Percentiles rank a stretch among this genome's conserved stretches.
Conservation (phyloP, 306 rosid species). For the Prunus dulcis region DNA sequence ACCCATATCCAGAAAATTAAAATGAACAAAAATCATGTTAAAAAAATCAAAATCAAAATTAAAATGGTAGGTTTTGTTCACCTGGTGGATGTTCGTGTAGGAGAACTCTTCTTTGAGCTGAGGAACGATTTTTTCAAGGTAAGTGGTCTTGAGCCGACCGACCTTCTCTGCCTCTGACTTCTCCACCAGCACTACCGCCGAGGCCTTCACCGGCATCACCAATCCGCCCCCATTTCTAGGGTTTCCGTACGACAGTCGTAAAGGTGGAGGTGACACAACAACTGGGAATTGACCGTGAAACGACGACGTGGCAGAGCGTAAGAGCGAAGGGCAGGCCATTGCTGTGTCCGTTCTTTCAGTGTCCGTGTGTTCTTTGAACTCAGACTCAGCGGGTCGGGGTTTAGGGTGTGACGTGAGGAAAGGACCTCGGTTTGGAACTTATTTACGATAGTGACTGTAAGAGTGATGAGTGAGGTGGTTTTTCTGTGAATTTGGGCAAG, state of each 20-base stretch:
- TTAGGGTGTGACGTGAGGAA: not conserved
- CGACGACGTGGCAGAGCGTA: slow-evolving; percentile 63
- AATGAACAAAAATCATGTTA: not conserved
- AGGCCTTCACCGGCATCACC: slow-evolving; percentile 55
- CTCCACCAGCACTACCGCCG: slow-evolving; percentile 66
- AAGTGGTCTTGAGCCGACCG: slow-evolving; percentile 58
- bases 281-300: slow-evolving; percentile 55
- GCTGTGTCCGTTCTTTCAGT: slow-evolving; percentile 13
- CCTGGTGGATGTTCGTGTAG: slow-evolving; percentile 69
- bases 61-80: slow-evolving; percentile 9
- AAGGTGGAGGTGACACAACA: slow-evolving; percentile 30
- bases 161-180: slow-evolving; percentile 68
- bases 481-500: not conserved
- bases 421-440: not conserved
- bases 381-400: not conserved
- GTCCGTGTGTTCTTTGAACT: not conserved
- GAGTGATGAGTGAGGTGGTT: not conserved
- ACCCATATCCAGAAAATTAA: not conserved
- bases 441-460: slow-evolving; percentile 15
- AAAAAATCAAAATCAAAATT: not conserved
- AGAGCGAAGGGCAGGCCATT: slow-evolving; percentile 64
- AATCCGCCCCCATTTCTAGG: slow-evolving; percentile 19
- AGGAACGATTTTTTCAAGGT: slow-evolving; percentile 66
- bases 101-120: slow-evolving; percentile 86
- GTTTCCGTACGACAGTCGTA: slow-evolving; percentile 23